Base-by-base conservation (phyloP, 1,284 basidiomycete genomes). In the Cryptococcus sp. region DNA sequence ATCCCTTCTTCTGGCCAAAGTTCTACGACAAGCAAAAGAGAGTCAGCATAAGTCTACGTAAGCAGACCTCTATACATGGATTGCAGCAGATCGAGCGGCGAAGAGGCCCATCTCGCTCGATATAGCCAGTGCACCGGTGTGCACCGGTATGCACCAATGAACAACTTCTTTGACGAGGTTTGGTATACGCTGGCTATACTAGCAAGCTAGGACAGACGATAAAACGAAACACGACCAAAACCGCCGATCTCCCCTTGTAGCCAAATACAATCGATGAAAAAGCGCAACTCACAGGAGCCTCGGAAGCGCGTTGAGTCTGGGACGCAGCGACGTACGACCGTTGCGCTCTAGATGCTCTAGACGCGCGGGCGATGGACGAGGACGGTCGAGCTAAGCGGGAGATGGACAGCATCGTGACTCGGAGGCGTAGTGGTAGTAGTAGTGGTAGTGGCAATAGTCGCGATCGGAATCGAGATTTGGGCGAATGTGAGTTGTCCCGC, bases 1-100 rank as follows among this genome's bases (percentile, higher is more conserved):
- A 98, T 22, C 74, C 76, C 67, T 78, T 78, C 62, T 69, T 64
- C 58, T 78, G 73, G 50, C 77, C 77, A 63, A 77, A 78, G 65
- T 76, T 76, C 76, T 78, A 54, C 30, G 8, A 35, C 13, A 13
- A 35, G 25, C 25, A 5, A 1, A 30, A 40, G 55, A 40, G 6
- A 19, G 51, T 55, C 52, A 47, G 51, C 27, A 38, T 50, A 13
- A 10, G 47, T 49, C 38, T 49, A 22, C 30, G 40, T 22, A 19
- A n/a, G 39, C n/a, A 23, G 15, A 23, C 7, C 10, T 45, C 11
- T 11, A 6, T 7, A 8, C 7, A 19, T 45, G 17, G 42, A 16
- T 16, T 10, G 13, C 2, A 35, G 7, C 30, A 35, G 30, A 35
- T 35, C 30, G 30, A 17, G 17, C n/a, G 42, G 42, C 42, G 42